Evolutionary conservation across 164 flowering plant genomes (phyloP), one percentile per base, ranked within the genome.

Genomic region (Tinospora cordifolia): DNA sequence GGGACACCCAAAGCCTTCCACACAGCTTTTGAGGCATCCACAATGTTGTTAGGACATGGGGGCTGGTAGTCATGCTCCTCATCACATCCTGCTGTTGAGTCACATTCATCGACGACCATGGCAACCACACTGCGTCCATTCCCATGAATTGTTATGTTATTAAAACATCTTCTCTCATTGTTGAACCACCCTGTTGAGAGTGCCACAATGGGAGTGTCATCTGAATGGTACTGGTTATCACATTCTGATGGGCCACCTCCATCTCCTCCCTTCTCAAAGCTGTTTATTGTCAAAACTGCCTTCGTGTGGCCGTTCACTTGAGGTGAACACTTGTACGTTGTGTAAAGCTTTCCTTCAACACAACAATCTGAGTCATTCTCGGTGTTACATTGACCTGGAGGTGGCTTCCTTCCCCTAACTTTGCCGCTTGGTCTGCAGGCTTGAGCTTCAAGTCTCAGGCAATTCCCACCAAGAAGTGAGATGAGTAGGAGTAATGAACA

Each of bases 71-170:
- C 81, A 62, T 78, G 76, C 21, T 68, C 72, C 8, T 7, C 38
- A 39, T 74, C 79, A 64, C 79, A 76, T 9, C 79, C 82, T 73
- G 66, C 57, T 0, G 77, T 74, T 2, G 77, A 79, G 65, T 79
- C 82, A 66, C 79, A 79, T 71, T 79, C 81, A 57, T 79, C 81
- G 3, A 79, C 79, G 25, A 76, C 81, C 80, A 40, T 75, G 3
- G 80, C 80, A 27, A n/a, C 63, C 7, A 72, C 76, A 14, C 75
- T 76, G 9, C 44, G 63, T 46, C 76, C 78, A 64, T 80, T 77
- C 14, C 58, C 81, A 62, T 22, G 62, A 14, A 79, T 77, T 19
- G 51, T 74, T 36, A 79, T 79, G 66, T 73, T 71, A 0, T 77
- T 57, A 24, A 65, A 34, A 63, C 82, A 77, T 34, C 68, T 30